These are phyloP conservation scores for Parsonsia alboflavescens DNA, from an alignment of 257 asterid genomes.

Conservation along the genomic window DNA sequence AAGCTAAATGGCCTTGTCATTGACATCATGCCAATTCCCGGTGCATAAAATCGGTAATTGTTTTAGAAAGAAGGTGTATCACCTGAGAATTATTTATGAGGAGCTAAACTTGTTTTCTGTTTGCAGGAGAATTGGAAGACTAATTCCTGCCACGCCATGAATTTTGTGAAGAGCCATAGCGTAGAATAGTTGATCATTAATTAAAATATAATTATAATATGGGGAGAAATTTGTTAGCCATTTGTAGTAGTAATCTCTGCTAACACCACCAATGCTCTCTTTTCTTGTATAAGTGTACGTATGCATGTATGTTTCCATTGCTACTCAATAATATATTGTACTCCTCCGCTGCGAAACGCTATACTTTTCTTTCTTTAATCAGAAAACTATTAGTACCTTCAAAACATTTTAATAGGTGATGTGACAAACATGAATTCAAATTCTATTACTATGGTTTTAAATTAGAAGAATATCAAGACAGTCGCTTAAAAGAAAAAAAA, in stretches of 20 bases:
- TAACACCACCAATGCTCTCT: not conserved
- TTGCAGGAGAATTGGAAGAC: not conserved
- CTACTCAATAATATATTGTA: no score
- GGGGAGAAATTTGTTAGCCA: constrained; percentile 1
- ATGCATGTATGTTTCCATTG: not conserved
- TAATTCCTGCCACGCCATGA: constrained; percentile 11
- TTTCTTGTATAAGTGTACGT: constrained; percentile 5
- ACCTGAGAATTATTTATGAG: not conserved
- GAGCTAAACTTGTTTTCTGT: not conserved
- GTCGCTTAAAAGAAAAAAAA: no score
- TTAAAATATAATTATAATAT: not conserved
- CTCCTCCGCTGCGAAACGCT: no score
- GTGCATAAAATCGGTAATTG: constrained; percentile 7
- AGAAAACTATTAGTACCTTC: no score
- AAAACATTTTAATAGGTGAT: no score
- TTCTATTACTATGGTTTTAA: no score
- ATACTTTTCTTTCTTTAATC: no score
- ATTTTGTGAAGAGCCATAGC: constrained; percentile 15
- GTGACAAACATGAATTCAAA: no score
- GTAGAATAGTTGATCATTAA: constrained; percentile 3
- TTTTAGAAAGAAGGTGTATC: no score
- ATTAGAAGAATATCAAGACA: no score
- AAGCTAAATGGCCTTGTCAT: not conserved
- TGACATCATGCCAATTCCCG: not conserved
- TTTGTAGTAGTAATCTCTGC: constrained; percentile 10